These are phyloP conservation scores for Zymoseptoria crescenta DNA, from an alignment of 2,329 filamentous ascomycete species.

Conservation along the genomic window DNA sequence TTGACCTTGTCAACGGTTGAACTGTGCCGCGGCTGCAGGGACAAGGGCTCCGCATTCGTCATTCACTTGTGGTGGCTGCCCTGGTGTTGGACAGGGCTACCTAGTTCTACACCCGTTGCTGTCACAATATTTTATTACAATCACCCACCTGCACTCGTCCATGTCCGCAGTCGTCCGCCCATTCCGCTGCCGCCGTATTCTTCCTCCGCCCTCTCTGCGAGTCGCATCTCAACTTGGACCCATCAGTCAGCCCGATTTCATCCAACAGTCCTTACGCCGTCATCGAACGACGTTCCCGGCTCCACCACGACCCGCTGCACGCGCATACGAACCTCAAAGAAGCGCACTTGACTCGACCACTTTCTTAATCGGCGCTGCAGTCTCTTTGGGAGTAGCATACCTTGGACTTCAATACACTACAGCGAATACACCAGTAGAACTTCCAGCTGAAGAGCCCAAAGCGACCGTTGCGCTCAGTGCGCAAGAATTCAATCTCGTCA, in stretches of 20 bases:
- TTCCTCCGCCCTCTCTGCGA: background rate
- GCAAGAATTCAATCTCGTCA: conserved; percentile 7
- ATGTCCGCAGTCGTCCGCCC: conserved; percentile 1
- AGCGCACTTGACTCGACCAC: conserved; percentile 16
- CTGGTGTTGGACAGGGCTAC: background rate
- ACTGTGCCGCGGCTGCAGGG: background rate
- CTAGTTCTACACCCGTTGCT: background rate
- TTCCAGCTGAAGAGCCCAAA: background rate
- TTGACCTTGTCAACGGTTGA: too few relatives aligned
- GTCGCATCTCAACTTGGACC: conserved; percentile 1
- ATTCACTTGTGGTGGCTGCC: background rate
- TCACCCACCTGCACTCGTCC: background rate
- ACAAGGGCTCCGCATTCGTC: background rate
- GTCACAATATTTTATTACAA: background rate
- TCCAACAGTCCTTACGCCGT: background rate
- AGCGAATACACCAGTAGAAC: background rate
- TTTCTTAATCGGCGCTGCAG: conserved; percentile 17
- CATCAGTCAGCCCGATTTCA: background rate
- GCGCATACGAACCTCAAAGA: conserved; percentile 1
- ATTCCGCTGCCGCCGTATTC: conserved; percentile 3
- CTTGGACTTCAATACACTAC: conserved; percentile 12
- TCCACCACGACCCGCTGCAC: conserved; percentile 1
- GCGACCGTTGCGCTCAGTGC: conserved; percentile 9
- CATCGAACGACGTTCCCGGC: background rate
- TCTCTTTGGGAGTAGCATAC: conserved; percentile 19